Evolutionary conservation across 2,329 filamentous ascomycete species (phyloP).

Genomic region (Davidsoniella australis): DNA sequence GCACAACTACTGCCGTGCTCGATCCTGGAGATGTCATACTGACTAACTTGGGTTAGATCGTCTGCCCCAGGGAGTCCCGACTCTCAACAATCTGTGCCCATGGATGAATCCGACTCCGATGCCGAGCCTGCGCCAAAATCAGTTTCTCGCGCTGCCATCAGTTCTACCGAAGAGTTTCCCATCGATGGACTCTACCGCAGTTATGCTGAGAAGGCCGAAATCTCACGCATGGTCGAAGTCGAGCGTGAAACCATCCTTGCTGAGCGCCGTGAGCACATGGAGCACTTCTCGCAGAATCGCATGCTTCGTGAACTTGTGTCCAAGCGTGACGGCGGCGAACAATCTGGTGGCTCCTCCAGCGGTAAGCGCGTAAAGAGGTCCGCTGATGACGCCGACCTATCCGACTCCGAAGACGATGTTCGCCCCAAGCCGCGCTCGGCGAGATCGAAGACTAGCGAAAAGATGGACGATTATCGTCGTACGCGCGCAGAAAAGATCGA

Average conservation of each 20-base stretch:
- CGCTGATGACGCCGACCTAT: conserved; percentile 59
- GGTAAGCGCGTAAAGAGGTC: conserved; percentile 60
- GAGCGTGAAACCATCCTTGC: conserved; percentile 81
- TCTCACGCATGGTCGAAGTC: conserved; percentile 77
- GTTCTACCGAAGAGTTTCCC: conserved; percentile 42
- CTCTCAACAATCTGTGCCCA: conserved; percentile 67
- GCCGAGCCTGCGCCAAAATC: conserved; percentile 29
- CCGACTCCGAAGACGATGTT: conserved; percentile 61
- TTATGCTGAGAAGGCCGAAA: conserved; percentile 55
- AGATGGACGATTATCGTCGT: conserved; percentile 41
- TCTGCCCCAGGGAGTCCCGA: conserved; percentile 51
- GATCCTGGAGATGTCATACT: not conserved
- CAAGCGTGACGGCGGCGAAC: conserved; percentile 46
- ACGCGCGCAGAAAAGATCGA: conserved; percentile 48
- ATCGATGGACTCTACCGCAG: conserved; percentile 74
- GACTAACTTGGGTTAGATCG: conserved; percentile 33
- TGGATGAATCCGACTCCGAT: conserved; percentile 71
- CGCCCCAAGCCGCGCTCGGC: conserved; percentile 38
- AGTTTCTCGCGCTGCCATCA: conserved; percentile 28
- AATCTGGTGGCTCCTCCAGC: conserved; percentile 23
- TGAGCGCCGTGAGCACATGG: conserved; percentile 68
- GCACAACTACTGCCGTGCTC: no score
- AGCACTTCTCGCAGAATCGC: conserved; percentile 65
- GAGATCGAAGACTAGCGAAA: conserved; percentile 5
- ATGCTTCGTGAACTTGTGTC: conserved; percentile 62